A percentile compares a stretch with the other conserved stretches of the same genome.
Evolutionary conservation across 306 rosid genomes (phyloP).

Genomic region (Hippophae gyantsensis): DNA sequence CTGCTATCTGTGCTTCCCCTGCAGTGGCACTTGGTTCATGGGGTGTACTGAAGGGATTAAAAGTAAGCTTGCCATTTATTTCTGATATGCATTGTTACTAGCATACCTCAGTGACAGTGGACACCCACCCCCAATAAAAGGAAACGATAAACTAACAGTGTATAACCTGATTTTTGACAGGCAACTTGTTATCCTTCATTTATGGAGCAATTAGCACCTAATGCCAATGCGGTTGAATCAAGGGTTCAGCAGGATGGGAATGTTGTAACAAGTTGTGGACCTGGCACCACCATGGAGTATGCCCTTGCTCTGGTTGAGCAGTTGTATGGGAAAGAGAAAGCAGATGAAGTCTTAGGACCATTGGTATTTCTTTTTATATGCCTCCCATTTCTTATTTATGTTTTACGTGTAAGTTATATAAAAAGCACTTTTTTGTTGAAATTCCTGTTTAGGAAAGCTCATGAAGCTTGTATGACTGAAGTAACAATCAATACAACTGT

Average conservation of each 20-base stretch:
- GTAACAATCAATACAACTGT: background rate
- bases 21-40: conserved; percentile 79
- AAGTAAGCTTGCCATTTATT: conserved; percentile 31
- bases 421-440: background rate
- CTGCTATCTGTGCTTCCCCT: conserved; percentile 93
- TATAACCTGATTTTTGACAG: conserved; percentile 31
- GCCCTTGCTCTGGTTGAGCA: conserved; percentile 66
- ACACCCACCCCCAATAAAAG: background rate
- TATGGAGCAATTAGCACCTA: conserved; percentile 64
- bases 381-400: background rate
- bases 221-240: conserved; percentile 62
- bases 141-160: no score
- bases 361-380: conserved; percentile 39
- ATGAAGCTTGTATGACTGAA: background rate
- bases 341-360: conserved; percentile 75
- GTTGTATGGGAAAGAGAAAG: conserved; percentile 76
- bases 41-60: conserved; percentile 81
- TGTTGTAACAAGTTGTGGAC: conserved; percentile 80
- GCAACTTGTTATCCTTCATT: conserved; percentile 77
- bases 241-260: conserved; percentile 80
- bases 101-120: background rate
- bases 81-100: background rate
- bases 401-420: background rate
- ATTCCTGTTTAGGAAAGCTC: background rate
- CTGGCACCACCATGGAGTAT: conserved; percentile 89